A percentile compares a stretch with the other conserved stretches of the same genome.
phyloP scores from a whole-genome alignment of 495 filamentous ascomycete genomes.

The Chaetomium fimeti region DNA sequence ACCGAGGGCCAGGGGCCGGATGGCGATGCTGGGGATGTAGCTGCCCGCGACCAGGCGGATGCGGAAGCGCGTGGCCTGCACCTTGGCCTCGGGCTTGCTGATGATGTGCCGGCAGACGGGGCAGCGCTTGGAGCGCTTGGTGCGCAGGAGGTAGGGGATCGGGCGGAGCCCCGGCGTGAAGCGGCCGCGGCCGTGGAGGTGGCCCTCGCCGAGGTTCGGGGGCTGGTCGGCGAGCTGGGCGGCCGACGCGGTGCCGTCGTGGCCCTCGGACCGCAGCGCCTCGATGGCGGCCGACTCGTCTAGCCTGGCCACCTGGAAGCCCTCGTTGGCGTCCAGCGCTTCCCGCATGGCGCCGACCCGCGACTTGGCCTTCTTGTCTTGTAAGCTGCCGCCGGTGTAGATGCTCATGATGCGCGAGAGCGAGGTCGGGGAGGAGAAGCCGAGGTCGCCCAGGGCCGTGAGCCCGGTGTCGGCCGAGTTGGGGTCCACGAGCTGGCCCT shows the following conservation, averaged over 20 bases:
- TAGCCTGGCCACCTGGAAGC: slow-evolving; percentile 56
- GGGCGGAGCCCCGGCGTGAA: slow-evolving; percentile 72
- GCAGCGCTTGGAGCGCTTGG: slow-evolving; percentile 91
- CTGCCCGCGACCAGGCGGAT: slow-evolving; percentile 86
- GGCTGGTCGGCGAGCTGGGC: slow-evolving; percentile 43
- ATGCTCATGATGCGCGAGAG: slow-evolving; percentile 87
- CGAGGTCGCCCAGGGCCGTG: slow-evolving; percentile 57
- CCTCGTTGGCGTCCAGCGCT: slow-evolving; percentile 65
- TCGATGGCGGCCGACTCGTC: slow-evolving; percentile 53
- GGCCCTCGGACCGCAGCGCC: slow-evolving; percentile 44
- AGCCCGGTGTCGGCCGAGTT: slow-evolving; percentile 50
- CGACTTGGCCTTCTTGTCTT: slow-evolving; percentile 64
- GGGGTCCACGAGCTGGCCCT: slow-evolving; percentile 62
- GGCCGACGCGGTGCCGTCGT: slow-evolving; percentile 42
- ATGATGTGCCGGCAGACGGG: slow-evolving; percentile 91
- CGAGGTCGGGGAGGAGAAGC: slow-evolving; percentile 74
- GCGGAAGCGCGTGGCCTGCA: slow-evolving; percentile 78
- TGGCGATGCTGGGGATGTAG: slow-evolving; percentile 77
- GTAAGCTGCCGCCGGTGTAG: slow-evolving; percentile 65
- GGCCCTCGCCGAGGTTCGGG: slow-evolving; percentile 39
- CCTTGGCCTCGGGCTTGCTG: slow-evolving; percentile 88
- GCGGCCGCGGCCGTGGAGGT: slow-evolving; percentile 50
- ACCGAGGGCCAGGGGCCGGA: slow-evolving; percentile 61
- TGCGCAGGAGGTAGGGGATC: slow-evolving; percentile 74
- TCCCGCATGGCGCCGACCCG: slow-evolving; percentile 75